Evolutionary conservation across 1,284 basidiomycete genomes (phyloP).

Genomic region (Moniliella sp.): DNA sequence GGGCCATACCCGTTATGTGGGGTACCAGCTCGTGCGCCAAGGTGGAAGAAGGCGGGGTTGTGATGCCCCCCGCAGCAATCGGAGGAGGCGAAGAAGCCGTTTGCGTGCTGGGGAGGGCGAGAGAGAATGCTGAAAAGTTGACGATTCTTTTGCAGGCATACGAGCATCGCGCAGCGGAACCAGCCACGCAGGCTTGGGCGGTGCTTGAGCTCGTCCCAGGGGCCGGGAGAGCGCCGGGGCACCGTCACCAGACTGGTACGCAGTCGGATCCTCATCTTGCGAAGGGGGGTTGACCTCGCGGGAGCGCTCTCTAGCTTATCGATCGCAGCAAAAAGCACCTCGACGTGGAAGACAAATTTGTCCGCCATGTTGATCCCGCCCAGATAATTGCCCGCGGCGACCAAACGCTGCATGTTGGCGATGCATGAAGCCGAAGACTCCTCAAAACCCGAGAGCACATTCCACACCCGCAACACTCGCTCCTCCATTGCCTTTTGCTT

Average conservation of each 20-base stretch:
- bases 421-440: slow-evolving; percentile 98
- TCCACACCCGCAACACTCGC: slow-evolving; percentile 96
- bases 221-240: no score
- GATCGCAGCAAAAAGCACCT: slow-evolving; percentile 86
- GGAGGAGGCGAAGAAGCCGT: no score
- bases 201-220: no score
- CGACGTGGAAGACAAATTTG: slow-evolving; percentile 92
- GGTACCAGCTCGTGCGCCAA: slow-evolving; percentile 93
- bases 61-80: no score
- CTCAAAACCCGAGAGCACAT: slow-evolving; percentile 90
- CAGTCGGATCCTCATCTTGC: no score
- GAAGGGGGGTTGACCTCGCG: slow-evolving; percentile 32
- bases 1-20: slow-evolving; percentile 89
- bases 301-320: slow-evolving; percentile 83
- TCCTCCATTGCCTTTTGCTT: slow-evolving; percentile 88
- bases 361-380: slow-evolving; percentile 95
- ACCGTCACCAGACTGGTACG: no score
- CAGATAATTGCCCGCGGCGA: slow-evolving; percentile 82
- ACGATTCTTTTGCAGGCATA: slow-evolving; percentile 93
- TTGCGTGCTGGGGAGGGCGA: slow-evolving; percentile 86
- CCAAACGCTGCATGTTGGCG: slow-evolving; percentile 82
- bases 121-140: slow-evolving; percentile 91
- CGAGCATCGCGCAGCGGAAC: slow-evolving; percentile 92
- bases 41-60: slow-evolving; percentile 63
- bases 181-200: no score